Evolutionary conservation across 208 protist genomes (phyloP).

Genomic region (Acanthamoeba sp.): DNA sequence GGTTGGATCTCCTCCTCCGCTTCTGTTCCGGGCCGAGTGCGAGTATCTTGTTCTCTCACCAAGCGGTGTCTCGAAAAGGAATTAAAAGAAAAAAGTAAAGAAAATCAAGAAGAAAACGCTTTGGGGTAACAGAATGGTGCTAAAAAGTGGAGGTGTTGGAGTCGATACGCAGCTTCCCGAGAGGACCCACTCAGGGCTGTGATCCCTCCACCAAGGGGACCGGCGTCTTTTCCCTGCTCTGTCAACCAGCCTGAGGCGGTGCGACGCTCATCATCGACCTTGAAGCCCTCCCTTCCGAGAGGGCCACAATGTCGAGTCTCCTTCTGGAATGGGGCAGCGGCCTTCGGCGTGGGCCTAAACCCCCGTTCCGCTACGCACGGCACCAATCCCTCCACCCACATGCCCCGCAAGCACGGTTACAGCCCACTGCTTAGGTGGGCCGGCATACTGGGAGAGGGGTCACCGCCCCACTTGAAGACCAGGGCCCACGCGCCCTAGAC

Average conservation of each 20-base stretch:
- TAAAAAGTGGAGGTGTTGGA: neutral
- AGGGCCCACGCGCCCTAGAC: too few relatives aligned
- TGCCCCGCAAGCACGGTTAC: conserved; percentile 39
- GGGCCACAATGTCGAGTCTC: conserved; percentile 19
- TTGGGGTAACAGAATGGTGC: too few relatives aligned
- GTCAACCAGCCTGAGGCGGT: conserved; percentile 35
- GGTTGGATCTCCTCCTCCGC: too few relatives aligned
- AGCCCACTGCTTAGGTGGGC: conserved; percentile 9
- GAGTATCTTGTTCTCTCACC: neutral
- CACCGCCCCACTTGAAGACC: too few relatives aligned
- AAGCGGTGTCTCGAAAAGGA: neutral
- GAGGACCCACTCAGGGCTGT: too few relatives aligned
- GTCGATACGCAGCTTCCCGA: too few relatives aligned
- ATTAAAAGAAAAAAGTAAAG: neutral
- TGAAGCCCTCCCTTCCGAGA: conserved; percentile 15
- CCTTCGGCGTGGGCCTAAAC: conserved; percentile 30
- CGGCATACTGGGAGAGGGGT: too few relatives aligned
- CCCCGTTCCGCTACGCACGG: neutral
- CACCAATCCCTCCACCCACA: conserved; percentile 25
- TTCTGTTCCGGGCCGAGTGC: neutral
- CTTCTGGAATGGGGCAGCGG: conserved; percentile 37
- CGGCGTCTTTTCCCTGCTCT: conserved; percentile 41
- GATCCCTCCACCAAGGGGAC: conserved; percentile 31
- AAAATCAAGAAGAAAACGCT: neutral
- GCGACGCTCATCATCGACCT: conserved; percentile 42